Evolutionary conservation across 768 basidiomycete species (phyloP).

Genomic region (Artomyces pyxidatus): DNA sequence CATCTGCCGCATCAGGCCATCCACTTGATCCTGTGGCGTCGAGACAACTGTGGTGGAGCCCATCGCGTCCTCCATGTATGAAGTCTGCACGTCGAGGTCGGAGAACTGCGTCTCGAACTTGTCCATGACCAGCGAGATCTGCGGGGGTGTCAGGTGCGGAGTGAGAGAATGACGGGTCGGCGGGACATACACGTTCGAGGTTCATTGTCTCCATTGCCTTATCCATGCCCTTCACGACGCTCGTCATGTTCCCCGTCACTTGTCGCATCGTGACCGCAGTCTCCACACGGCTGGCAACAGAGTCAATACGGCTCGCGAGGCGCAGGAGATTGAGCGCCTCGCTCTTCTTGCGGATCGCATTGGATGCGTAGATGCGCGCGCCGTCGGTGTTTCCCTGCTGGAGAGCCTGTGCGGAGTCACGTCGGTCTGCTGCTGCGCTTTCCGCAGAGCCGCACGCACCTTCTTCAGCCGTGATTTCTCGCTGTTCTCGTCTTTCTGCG

Average conservation of each 20-base stretch:
- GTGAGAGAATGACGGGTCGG: neutral
- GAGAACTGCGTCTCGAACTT: conserved; percentile 96
- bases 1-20: conserved; percentile 82
- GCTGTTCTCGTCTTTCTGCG: conserved; percentile 85
- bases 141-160: neutral
- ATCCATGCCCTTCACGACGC: conserved; percentile 97
- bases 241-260: conserved; percentile 94
- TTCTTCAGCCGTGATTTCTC: conserved; percentile 93
- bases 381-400: conserved; percentile 96
- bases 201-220: conserved; percentile 99
- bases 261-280: conserved; percentile 97
- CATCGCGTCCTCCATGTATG: conserved; percentile 98
- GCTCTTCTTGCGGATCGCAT: conserved; percentile 97
- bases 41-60: conserved; percentile 84
- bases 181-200: conserved; percentile 71
- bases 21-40: conserved; percentile 96
- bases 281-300: conserved; percentile 93
- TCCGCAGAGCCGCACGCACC: no score
- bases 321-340: conserved; percentile 89
- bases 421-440: no score
- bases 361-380: conserved; percentile 95
- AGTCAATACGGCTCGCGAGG: conserved; percentile 87
- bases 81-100: conserved; percentile 96
- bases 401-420: conserved; percentile 80
- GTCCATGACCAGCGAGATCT: conserved; percentile 99